These are phyloP conservation scores for Yamadazyma kitorensis DNA, from an alignment of 805 yeast species.

Conservation along the genomic window DNA sequence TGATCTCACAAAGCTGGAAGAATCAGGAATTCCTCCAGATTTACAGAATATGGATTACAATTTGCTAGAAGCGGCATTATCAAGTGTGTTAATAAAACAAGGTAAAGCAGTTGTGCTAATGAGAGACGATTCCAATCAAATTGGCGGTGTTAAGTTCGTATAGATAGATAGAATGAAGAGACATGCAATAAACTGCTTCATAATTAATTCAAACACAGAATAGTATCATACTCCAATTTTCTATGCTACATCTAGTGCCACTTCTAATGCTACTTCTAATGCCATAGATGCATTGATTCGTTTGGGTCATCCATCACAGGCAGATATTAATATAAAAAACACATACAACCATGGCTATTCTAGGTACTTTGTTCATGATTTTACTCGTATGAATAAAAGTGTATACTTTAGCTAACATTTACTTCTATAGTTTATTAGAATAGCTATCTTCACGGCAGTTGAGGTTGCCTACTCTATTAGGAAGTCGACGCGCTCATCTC, in stretches of 20 bases:
- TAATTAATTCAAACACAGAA: too few relatives aligned
- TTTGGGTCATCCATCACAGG: slow-evolving; percentile 7
- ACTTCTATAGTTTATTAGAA: neutral
- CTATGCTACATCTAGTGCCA: neutral
- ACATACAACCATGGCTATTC: slow-evolving; percentile 3
- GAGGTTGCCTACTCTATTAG: slow-evolving; percentile 13
- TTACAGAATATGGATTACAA: slow-evolving; percentile 61
- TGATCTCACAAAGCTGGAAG: slow-evolving; percentile 68
- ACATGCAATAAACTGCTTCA: too few relatives aligned
- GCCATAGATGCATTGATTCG: too few relatives aligned
- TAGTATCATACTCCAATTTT: too few relatives aligned
- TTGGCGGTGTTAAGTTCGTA: slow-evolving; percentile 77
- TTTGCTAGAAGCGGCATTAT: slow-evolving; percentile 52
- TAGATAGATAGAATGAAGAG: slow-evolving; percentile 16
- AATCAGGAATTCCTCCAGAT: slow-evolving; percentile 51
- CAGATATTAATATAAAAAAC: slow-evolving; percentile 8
- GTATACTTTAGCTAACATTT: slow-evolving; percentile 23
- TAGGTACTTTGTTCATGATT: slow-evolving; percentile 9
- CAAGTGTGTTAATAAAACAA: slow-evolving; percentile 54
- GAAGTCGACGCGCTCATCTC: slow-evolving; percentile 17
- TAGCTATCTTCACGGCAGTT: neutral
- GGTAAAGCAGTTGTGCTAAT: slow-evolving; percentile 73
- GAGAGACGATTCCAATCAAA: slow-evolving; percentile 50
- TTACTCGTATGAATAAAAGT: too few relatives aligned
- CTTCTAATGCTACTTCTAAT: too few relatives aligned